Percentiles rank a stretch among this genome's conserved stretches.
These are phyloP conservation scores for Colletotrichum graminicola DNA, from an alignment of 2,329 filamentous ascomycete species.

Conservation along the genomic window DNA sequence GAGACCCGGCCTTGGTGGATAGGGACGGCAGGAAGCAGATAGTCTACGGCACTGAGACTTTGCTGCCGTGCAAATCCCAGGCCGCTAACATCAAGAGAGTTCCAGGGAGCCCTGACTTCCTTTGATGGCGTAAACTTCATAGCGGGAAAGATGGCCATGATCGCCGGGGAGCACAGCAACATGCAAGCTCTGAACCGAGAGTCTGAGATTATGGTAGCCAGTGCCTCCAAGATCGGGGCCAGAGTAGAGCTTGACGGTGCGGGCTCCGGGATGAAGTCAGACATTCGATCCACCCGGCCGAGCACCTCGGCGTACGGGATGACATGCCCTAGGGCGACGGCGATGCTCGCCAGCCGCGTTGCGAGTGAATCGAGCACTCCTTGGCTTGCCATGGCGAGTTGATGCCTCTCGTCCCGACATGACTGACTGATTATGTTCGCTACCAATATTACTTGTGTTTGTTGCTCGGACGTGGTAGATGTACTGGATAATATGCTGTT, in stretches of 20 bases:
- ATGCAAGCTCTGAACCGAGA: slow-evolving; percentile 84
- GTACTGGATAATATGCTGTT: slow-evolving; percentile 73
- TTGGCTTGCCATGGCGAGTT: slow-evolving; percentile 76
- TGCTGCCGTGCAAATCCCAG: slow-evolving; percentile 60
- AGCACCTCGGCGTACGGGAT: slow-evolving; percentile 71
- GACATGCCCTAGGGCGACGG: slow-evolving; percentile 76
- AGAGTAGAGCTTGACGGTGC: slow-evolving; percentile 71
- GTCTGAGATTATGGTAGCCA: slow-evolving; percentile 80
- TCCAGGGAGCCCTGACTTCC: slow-evolving; percentile 64
- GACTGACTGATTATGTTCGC: slow-evolving; percentile 67
- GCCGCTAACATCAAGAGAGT: slow-evolving; percentile 65
- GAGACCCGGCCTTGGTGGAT: slow-evolving; percentile 50
- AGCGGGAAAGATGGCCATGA: slow-evolving; percentile 76
- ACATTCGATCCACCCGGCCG: slow-evolving; percentile 66
- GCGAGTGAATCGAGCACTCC: slow-evolving; percentile 85
- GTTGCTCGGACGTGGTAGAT: slow-evolving; percentile 62
- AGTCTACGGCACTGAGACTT: slow-evolving; percentile 71
- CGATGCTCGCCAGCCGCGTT: slow-evolving; percentile 77
- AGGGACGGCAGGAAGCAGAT: slow-evolving; percentile 70
- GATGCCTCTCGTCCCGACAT: slow-evolving; percentile 79
- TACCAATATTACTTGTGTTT: slow-evolving; percentile 73
- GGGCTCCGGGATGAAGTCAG: slow-evolving; percentile 70
- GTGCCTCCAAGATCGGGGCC: slow-evolving; percentile 79
- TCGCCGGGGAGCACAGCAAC: slow-evolving; percentile 75
- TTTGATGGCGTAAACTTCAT: slow-evolving; percentile 64